Percentiles rank a stretch among this genome's conserved stretches.
Conservation (phyloP, 371 early-diverging fungal genomes). For the Synchytrium microbalum region DNA sequence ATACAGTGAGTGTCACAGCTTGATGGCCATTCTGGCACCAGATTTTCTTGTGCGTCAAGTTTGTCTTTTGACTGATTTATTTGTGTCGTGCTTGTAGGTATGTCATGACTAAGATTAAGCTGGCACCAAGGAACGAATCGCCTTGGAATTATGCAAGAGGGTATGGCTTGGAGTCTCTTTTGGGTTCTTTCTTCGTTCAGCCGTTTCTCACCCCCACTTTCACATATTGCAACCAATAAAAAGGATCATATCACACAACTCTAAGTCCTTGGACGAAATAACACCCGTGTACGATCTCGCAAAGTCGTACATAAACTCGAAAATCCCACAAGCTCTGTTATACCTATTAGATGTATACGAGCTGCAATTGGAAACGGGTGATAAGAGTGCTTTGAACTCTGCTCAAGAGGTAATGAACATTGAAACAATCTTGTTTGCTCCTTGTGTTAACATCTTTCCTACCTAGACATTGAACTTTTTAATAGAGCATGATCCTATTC, state of each 20-base stretch:
- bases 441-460: neutral
- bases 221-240: constrained; percentile 12
- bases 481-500: constrained; percentile 53
- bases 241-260: constrained; percentile 12
- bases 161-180: constrained; percentile 10
- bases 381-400: constrained; percentile 24
- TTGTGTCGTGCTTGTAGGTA: constrained; percentile 37
- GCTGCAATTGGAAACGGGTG: constrained; percentile 34
- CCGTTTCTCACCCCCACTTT: constrained; percentile 17
- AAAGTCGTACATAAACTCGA: constrained; percentile 23
- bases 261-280: constrained; percentile 8
- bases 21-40: neutral
- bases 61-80: neutral
- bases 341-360: constrained; percentile 62
- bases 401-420: constrained; percentile 29
- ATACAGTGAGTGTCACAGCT: constrained; percentile 41
- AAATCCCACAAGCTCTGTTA: constrained; percentile 53
- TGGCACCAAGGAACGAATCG: constrained; percentile 82
- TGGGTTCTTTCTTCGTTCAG: neutral
- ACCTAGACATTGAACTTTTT: constrained; percentile 46
- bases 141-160: constrained; percentile 79
- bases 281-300: constrained; percentile 23
- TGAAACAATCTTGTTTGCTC: neutral
- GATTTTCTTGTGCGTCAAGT: neutral
- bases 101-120: constrained; percentile 52